A percentile compares a stretch with the other conserved stretches of the same genome.
Conservation (phyloP, 768 basidiomycete species). For the Suillus hirtellus region DNA sequence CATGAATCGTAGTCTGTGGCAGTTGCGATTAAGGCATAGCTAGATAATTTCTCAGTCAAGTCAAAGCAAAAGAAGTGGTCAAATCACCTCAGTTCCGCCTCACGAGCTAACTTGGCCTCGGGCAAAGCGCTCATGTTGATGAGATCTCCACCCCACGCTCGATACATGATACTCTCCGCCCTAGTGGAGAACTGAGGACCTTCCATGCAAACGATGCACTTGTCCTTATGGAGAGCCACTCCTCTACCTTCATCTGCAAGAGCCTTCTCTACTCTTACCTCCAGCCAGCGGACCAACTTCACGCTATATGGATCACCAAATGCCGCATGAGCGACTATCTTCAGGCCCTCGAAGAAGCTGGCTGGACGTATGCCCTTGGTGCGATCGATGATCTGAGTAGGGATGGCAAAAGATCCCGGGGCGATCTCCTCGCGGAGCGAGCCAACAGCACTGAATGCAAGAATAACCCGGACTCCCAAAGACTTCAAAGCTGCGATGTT, state of each 20-base stretch:
- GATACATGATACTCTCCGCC: conserved; percentile 94
- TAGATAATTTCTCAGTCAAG: conserved; percentile 30
- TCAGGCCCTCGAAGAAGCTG: conserved; percentile 82
- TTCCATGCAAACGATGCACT: conserved; percentile 94
- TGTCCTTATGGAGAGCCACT: conserved; percentile 75
- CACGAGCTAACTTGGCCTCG: conserved; percentile 94
- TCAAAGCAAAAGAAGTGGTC: not conserved
- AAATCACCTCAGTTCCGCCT: conserved; percentile 85
- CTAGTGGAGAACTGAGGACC: conserved; percentile 98
- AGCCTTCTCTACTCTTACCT: conserved; percentile 60
- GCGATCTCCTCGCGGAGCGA: conserved; percentile 91
- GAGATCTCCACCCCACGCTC: conserved; percentile 87
- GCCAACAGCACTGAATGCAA: conserved; percentile 96
- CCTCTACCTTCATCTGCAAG: conserved; percentile 58
- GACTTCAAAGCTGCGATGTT: conserved; percentile 96
- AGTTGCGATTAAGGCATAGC: conserved; percentile 89
- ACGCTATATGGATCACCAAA: conserved; percentile 91
- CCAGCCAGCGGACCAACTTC: conserved; percentile 65
- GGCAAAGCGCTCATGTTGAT: conserved; percentile 98
- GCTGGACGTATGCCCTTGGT: conserved; percentile 91
- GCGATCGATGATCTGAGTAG: conserved; percentile 92
- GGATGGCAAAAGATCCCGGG: conserved; percentile 87
- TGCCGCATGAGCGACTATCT: conserved; percentile 86
- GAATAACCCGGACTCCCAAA: conserved; percentile 83
- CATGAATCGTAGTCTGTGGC: conserved; percentile 97